These are phyloP conservation scores for Modicella reniformis DNA, from an alignment of 371 early-diverging fungal species.

Conservation along the genomic window DNA sequence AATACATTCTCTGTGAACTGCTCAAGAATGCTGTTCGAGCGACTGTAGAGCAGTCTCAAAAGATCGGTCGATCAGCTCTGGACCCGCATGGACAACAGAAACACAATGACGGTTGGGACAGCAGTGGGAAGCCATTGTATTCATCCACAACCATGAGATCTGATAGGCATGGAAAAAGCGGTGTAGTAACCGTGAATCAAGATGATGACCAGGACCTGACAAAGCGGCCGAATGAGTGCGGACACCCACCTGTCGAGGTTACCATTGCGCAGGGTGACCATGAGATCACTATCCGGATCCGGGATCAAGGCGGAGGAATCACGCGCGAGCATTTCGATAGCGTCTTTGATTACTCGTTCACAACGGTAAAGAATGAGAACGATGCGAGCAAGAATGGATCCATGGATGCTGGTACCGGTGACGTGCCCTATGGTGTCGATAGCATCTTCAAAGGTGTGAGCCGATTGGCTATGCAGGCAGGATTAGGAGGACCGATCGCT, in stretches of 20 bases:
- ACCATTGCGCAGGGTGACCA: slow-evolving; percentile 82
- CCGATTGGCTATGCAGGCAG: slow-evolving; percentile 80
- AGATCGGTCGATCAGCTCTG: slow-evolving; percentile 56
- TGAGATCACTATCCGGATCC: slow-evolving; percentile 86
- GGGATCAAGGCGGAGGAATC: slow-evolving; percentile 96
- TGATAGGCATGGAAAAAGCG: neutral
- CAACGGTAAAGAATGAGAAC: slow-evolving; percentile 81
- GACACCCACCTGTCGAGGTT: slow-evolving; percentile 83
- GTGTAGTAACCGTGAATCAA: slow-evolving; percentile 31
- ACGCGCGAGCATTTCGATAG: slow-evolving; percentile 76
- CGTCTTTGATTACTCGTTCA: slow-evolving; percentile 93
- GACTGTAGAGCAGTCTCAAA: slow-evolving; percentile 81
- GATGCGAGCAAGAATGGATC: slow-evolving; percentile 44
- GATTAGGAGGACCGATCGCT: slow-evolving; percentile 87
- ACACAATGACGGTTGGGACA: neutral
- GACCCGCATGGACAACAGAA: slow-evolving; percentile 15
- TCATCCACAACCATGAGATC: neutral
- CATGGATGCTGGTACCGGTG: slow-evolving; percentile 57
- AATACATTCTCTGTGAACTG: slow-evolving; percentile 93
- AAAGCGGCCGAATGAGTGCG: slow-evolving; percentile 42
- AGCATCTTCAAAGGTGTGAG: slow-evolving; percentile 71
- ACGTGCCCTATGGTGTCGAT: slow-evolving; percentile 50
- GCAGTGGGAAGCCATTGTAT: neutral
- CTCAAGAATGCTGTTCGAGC: slow-evolving; percentile 94
- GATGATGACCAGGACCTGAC: slow-evolving; percentile 33